Percentiles rank a stretch among this genome's conserved stretches.
phyloP scores from a whole-genome alignment of 352 stramenopile genomes.

The Phytophthora pisi region DNA sequence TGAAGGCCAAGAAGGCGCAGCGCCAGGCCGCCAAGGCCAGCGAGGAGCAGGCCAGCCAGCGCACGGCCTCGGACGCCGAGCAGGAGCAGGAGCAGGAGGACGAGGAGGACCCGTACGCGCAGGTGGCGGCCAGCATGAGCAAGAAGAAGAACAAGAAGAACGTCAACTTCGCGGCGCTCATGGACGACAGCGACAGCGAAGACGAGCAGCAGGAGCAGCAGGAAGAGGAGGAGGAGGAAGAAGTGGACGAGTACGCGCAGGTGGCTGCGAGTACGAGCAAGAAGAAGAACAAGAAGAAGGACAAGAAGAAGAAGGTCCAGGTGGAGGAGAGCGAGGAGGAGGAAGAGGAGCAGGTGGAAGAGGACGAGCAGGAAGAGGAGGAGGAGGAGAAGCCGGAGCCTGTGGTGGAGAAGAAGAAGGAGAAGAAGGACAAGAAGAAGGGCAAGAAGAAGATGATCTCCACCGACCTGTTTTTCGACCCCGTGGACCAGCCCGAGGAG shows the following conservation, averaged over 20 bases:
- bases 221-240: slow-evolving; percentile 38
- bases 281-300: slow-evolving; percentile 61
- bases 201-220: slow-evolving; percentile 38
- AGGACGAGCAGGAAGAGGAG: slow-evolving; percentile 28
- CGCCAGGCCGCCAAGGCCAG: slow-evolving; percentile 47
- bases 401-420: slow-evolving; percentile 54
- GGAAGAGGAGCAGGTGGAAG: slow-evolving; percentile 37
- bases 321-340: slow-evolving; percentile 46
- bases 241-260: slow-evolving; percentile 38
- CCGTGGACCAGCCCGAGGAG: slow-evolving; percentile 45
- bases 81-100: slow-evolving; percentile 30
- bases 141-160: slow-evolving; percentile 87
- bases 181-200: slow-evolving; percentile 45
- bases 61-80: slow-evolving; percentile 27
- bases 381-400: slow-evolving; percentile 36
- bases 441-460: slow-evolving; percentile 90
- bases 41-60: slow-evolving; percentile 45
- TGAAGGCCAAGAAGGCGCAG: slow-evolving; percentile 65
- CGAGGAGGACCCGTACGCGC: slow-evolving; percentile 61
- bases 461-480: slow-evolving; percentile 75
- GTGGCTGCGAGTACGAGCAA: slow-evolving; percentile 44
- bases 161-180: slow-evolving; percentile 44
- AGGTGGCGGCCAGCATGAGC: slow-evolving; percentile 54
- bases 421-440: slow-evolving; percentile 76
- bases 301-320: slow-evolving; percentile 60